Base-by-base conservation (phyloP, 176 grass and related monocot genomes). In the Musa acuminata region DNA sequence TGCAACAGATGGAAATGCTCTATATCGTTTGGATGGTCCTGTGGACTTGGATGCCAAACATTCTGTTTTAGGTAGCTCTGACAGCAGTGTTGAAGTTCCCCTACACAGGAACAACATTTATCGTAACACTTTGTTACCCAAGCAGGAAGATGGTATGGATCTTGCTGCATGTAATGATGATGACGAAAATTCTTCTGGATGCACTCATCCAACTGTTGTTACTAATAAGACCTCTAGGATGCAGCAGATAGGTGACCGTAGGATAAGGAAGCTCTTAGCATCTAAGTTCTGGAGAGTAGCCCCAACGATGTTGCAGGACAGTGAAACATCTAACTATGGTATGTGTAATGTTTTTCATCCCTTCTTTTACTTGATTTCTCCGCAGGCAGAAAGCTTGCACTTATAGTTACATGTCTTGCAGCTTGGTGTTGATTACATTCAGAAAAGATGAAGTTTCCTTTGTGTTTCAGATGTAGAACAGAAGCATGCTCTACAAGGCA, bases 41-140 rank as follows among this genome's bases (percentile, higher is more conserved):
- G 89, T 89, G 86, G 82, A 91, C 78, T 82, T 86, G 21, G 84
- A 86, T 73, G 75, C 64, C 22, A 91, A 99, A 74, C 82, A 82
- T 12, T 85, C 91, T 79, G 87, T 81, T 81, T 84, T 91, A 79
- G 86, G 89, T 74, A 99, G 96, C 77, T 99, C 96, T 63, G 91
- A 89, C 73, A 88, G 90, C 80, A 99, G 84, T 22, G 84, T 80
- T 53, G 91, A 95, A 62, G 84, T 86, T 85, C 86, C 91, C 51
- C 22, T 79, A 52, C 77, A 89, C 75, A 84, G 64, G 11, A 74
- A 81, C 67, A 68, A 82, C 62, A 68, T 87, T 84, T 73, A 9
- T 59, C 71, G 64, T 21, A 87, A 78, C 0, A 75, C 57, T 67
- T 79, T 72, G 29, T 69, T 79, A 77, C 70, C 74, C 64, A 74